Conservation (phyloP, 2,329 filamentous ascomycete species). For the Stromatinia cepivora region DNA sequence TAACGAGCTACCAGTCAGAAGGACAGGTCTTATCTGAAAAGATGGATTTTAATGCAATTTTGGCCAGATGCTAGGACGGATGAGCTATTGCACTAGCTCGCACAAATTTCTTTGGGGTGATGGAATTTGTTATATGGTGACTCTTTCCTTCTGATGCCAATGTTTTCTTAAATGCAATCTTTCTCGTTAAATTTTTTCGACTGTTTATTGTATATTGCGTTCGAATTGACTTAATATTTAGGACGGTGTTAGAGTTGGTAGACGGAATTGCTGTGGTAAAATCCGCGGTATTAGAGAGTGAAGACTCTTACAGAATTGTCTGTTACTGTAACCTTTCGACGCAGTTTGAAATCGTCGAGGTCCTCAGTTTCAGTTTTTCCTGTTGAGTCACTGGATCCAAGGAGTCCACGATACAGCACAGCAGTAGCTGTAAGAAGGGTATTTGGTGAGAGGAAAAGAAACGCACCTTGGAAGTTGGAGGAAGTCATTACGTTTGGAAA, state of each 20-base stretch:
- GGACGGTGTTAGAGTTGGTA: not conserved
- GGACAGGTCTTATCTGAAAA: conserved; percentile 1
- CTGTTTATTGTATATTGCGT: not conserved
- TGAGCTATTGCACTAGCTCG: conserved; percentile 3
- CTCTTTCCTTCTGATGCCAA: conserved; percentile 2
- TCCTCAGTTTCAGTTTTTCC: conserved; percentile 8
- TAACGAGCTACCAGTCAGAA: conserved; percentile 8
- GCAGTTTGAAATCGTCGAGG: conserved; percentile 21
- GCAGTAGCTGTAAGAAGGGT: not conserved
- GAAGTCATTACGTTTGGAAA: conserved; percentile 17
- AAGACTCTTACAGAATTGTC: not conserved
- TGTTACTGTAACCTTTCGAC: conserved; percentile 20
- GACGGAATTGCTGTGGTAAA: not conserved
- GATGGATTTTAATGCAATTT: not conserved
- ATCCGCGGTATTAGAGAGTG: not conserved
- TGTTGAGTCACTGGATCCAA: not conserved
- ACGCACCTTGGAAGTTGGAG: conserved; percentile 11
- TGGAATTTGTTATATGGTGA: not conserved
- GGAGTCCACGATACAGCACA: too few relatives aligned
- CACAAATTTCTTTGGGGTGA: not conserved
- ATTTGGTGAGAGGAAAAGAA: not conserved
- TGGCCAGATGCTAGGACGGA: not conserved
- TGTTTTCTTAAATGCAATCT: not conserved
- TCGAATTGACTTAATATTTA: not conserved
- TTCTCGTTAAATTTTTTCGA: not conserved